Conservation (phyloP, 768 basidiomycete genomes). For the Suillus plorans region DNA sequence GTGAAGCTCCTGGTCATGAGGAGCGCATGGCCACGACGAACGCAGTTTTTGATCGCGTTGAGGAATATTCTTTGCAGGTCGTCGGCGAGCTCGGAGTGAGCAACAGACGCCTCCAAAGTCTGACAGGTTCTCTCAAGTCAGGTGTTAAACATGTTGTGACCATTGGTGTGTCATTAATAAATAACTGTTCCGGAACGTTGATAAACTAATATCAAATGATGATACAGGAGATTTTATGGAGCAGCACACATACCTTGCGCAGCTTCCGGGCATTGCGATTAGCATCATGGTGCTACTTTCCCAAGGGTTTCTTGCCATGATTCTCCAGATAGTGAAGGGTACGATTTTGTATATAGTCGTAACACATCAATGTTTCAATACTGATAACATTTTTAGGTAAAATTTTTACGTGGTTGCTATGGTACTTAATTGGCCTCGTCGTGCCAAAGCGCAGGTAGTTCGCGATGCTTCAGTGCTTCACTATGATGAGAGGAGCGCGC, state of each 20-base stretch:
- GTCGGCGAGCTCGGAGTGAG: conserved; percentile 12
- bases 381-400: background rate
- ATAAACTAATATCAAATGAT: background rate
- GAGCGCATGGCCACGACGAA: no score
- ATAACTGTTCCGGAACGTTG: background rate
- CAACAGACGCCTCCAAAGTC: conserved; percentile 16
- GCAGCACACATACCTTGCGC: conserved; percentile 32
- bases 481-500: background rate
- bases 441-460: background rate
- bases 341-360: background rate
- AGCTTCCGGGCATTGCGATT: conserved; percentile 22
- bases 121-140: conserved; percentile 25
- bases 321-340: conserved; percentile 34
- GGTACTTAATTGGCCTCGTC: background rate
- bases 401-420: background rate
- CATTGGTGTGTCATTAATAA: conserved; percentile 14
- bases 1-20: no score
- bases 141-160: conserved; percentile 25
- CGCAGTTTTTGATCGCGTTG: no score
- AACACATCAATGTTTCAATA: background rate
- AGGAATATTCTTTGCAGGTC: no score
- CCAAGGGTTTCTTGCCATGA: conserved; percentile 25
- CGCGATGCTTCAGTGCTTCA: background rate
- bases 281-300: background rate
- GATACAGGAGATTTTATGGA: conserved; percentile 35